phyloP scores from a whole-genome alignment of 2,329 filamentous ascomycete genomes.

The Graphium sp. region DNA sequence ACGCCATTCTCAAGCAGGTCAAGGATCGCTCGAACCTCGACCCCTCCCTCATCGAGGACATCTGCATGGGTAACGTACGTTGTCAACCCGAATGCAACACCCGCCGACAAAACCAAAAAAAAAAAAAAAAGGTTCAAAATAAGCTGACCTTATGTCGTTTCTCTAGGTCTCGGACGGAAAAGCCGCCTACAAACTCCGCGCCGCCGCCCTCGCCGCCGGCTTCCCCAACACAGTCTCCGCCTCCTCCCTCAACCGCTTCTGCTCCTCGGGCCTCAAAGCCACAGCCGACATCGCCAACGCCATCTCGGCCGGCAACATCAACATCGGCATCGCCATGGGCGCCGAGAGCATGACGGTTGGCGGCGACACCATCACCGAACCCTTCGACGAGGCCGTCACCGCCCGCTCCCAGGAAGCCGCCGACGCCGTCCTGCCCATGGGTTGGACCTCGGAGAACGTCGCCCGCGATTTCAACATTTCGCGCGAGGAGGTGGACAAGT shows the following conservation, averaged over 20 bases:
- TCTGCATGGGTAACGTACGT: constrained; percentile 78
- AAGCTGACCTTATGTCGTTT: background rate
- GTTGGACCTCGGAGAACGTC: constrained; percentile 94
- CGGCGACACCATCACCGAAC: constrained; percentile 51
- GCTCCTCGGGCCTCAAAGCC: constrained; percentile 88
- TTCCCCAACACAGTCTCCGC: constrained; percentile 81
- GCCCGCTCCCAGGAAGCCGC: constrained; percentile 54
- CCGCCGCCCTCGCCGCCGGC: constrained; percentile 75
- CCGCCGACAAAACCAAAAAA: background rate
- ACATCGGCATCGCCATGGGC: constrained; percentile 73
- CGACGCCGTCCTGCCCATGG: constrained; percentile 93
- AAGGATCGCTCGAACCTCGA: constrained; percentile 59
- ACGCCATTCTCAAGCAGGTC: constrained; percentile 65
- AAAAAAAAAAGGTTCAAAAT: no score
- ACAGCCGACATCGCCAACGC: constrained; percentile 88
- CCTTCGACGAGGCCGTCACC: constrained; percentile 65
- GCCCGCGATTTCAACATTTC: constrained; percentile 76
- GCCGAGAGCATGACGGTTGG: constrained; percentile 75
- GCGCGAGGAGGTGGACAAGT: constrained; percentile 68
- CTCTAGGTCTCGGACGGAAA: constrained; percentile 62
- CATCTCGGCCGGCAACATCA: constrained; percentile 65
- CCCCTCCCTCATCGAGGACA: constrained; percentile 70
- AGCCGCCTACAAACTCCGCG: constrained; percentile 80
- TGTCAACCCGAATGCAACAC: constrained; percentile 1
- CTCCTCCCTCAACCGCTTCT: constrained; percentile 85